These are phyloP conservation scores for Hyaloraphidium curvatum DNA, from an alignment of 192 early-diverging fungal species.

Conservation along the genomic window DNA sequence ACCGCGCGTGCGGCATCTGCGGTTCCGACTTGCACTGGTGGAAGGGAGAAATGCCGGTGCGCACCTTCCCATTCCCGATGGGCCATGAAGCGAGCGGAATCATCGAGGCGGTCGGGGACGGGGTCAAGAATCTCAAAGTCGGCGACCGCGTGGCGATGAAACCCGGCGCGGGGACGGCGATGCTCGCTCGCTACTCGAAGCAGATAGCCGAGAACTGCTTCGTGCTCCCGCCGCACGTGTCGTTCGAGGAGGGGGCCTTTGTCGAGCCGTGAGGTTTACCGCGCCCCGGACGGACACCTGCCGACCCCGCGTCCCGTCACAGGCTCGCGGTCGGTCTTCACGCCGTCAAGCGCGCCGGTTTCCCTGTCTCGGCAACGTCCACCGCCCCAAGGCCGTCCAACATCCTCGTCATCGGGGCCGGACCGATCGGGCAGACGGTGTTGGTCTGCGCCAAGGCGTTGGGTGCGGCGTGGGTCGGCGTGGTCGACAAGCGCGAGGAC, in stretches of 20 bases:
- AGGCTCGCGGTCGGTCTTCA: neutral
- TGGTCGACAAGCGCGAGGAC: neutral
- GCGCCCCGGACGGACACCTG: neutral
- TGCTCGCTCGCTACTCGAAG: neutral
- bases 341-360: neutral
- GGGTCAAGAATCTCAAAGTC: neutral
- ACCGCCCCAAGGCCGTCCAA: too few species aligned
- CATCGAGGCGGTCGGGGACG: neutral
- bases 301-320: neutral
- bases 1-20: neutral
- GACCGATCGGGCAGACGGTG: neutral
- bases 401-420: neutral
- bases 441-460: neutral
- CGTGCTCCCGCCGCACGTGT: neutral
- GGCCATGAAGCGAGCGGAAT: constrained; percentile 1
- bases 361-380: neutral
- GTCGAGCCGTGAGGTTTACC: neutral
- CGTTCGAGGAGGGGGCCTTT: neutral
- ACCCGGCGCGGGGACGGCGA: neutral
- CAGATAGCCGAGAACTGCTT: neutral
- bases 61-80: constrained; percentile 1
- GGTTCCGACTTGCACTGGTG: neutral
- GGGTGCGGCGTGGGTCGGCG: neutral
- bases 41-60: constrained; percentile 3
- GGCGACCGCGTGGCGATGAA: constrained; percentile 1